Base-by-base conservation (phyloP, 2,329 filamentous ascomycete genomes). In the Beauveria scarabaeidicola region DNA sequence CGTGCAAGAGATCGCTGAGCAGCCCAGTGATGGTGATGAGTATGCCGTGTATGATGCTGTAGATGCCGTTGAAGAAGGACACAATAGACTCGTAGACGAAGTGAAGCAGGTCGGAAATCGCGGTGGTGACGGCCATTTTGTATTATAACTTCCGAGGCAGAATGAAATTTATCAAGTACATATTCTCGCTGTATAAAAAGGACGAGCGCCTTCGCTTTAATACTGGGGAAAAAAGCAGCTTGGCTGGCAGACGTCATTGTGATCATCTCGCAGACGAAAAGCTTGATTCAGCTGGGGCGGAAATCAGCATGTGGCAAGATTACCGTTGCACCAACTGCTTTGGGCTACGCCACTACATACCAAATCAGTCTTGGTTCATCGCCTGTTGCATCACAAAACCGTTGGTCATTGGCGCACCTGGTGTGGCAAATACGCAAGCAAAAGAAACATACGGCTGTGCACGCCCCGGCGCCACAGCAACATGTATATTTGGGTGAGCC, bases 361-460 rank as follows among this genome's bases (percentile, higher is more conserved):
- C n/a, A n/a, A n/a, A n/a, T 15, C 11, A 25, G 3, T 46, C n/a
- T 46, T 46, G 13, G 43, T 46, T 23, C 15, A 23, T 15, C 43
- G 43, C 43, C 19, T 46, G 43, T 15, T 5, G n/a, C 43, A 25
- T 46, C n/a, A 15, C n/a, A 46, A 46, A 25, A 25, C 21, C 19
- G 41, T 44, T 44, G n/a, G 32, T 41, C n/a, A 15, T 55, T 8
- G 52, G 41, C 27, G 52, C 52, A 5, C 52, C n/a, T 55, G 0
- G 27, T 46, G 6, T 55, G 52, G 52, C 52, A 55, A 36, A 46
- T 55, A 46, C 52, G 52, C 13, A 55, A 55, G 27, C 52, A 55
- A n/a, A 55, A 55, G n/a, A 46, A 46, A 23, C 46, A 55, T 17
- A 55, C 11, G 5, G 52, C 52, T 5, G 52, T 55, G 5, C 25